Conservation (phyloP, 2,329 filamentous ascomycete genomes). For the Fusarium paranaense region DNA sequence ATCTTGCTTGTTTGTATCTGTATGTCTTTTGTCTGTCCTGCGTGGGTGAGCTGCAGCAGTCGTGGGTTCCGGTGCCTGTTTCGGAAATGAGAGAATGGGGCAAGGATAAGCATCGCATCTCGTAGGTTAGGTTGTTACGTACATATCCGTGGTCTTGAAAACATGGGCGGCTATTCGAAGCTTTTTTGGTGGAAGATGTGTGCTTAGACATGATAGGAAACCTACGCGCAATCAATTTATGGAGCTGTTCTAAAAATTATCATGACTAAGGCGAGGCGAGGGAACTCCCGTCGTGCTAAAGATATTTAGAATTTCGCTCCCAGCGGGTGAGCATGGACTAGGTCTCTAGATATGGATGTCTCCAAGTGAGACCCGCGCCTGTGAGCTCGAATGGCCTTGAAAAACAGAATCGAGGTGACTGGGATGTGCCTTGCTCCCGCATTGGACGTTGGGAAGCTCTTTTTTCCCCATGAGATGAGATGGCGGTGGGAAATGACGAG, state of each 20-base stretch:
- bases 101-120: slow-evolving; percentile 7
- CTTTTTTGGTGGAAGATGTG: not conserved
- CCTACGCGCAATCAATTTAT: slow-evolving; percentile 3
- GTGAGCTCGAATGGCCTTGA: not conserved
- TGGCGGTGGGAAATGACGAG: slow-evolving; percentile 10
- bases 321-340: slow-evolving; percentile 2
- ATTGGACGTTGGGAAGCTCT: not conserved
- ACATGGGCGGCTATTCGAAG: slow-evolving; percentile 1
- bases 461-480: slow-evolving; percentile 12
- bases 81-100: slow-evolving; percentile 14
- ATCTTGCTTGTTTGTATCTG: not conserved
- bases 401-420: not conserved
- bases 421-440: not conserved
- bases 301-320: slow-evolving; percentile 12
- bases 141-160: slow-evolving; percentile 1
- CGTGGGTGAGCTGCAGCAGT: slow-evolving; percentile 37
- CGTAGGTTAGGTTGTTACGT: slow-evolving; percentile 5
- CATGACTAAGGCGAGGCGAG: slow-evolving; percentile 11
- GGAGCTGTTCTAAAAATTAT: slow-evolving; percentile 9
- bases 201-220: not conserved
- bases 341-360: not conserved
- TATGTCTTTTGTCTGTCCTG: slow-evolving; percentile 21
- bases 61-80: slow-evolving; percentile 21
- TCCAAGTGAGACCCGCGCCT: not conserved
- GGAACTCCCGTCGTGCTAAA: slow-evolving; percentile 35